Conservation (phyloP, 768 basidiomycete genomes). For the Sporobolomyces pararoseus region DNA sequence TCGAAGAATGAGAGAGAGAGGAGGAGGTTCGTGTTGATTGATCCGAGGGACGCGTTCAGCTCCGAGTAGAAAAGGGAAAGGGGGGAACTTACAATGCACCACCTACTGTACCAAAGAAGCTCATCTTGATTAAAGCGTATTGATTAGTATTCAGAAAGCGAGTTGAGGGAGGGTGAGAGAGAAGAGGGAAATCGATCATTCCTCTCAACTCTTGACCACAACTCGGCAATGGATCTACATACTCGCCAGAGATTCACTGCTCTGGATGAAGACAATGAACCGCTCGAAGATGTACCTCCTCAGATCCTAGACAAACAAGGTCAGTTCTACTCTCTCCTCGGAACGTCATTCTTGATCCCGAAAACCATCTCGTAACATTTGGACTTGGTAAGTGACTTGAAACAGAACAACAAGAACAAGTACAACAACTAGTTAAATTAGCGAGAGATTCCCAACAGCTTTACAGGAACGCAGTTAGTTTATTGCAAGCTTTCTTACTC, state of each 20-base stretch:
- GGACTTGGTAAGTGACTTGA: no score
- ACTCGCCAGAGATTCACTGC: neutral
- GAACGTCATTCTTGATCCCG: neutral
- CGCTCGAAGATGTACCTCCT: neutral
- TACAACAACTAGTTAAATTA: neutral
- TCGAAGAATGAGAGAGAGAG: neutral
- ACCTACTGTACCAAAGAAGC: constrained; percentile 34
- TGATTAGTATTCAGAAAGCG: neutral
- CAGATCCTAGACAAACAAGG: constrained; percentile 20
- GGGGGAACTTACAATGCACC: constrained; percentile 19
- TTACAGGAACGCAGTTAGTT: neutral
- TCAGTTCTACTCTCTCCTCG: neutral
- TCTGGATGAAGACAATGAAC: neutral
- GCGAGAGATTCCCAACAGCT: neutral
- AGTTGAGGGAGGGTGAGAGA: neutral
- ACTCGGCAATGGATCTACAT: neutral
- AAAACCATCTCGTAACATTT: neutral
- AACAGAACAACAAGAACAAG: constrained; percentile 1
- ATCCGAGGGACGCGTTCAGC: no score
- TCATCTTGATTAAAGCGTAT: neutral
- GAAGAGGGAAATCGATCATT: neutral
- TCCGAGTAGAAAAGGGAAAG: neutral
- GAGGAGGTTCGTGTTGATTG: constrained; percentile 11
- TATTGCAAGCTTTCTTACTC: neutral
- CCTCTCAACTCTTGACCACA: neutral